Conservation (phyloP, 2,329 filamentous ascomycete genomes). For the Cladosporium velox region DNA sequence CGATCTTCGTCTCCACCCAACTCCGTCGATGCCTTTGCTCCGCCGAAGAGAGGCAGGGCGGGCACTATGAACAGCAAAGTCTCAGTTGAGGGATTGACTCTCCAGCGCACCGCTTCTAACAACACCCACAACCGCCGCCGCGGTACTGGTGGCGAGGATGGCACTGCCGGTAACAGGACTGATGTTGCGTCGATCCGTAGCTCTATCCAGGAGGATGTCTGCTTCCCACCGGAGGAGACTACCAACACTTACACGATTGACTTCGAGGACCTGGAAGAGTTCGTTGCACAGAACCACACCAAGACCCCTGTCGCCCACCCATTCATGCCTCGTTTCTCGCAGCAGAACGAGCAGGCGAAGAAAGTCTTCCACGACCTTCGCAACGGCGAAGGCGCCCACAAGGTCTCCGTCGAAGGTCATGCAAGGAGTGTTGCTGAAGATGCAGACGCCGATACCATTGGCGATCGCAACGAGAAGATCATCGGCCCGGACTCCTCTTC, state of each 20-base stretch:
- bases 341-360: conserved; percentile 34
- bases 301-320: conserved; percentile 50
- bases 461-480: conserved; percentile 48
- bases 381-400: conserved; percentile 28
- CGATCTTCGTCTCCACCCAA: conserved; percentile 86
- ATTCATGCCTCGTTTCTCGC: conserved; percentile 37
- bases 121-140: conserved; percentile 61
- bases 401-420: conserved; percentile 28
- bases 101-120: conserved; percentile 72
- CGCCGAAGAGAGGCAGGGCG: conserved; percentile 78
- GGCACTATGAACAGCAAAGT: conserved; percentile 65
- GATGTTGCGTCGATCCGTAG: conserved; percentile 66
- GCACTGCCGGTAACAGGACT: conserved; percentile 58
- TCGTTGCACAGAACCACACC: conserved; percentile 65
- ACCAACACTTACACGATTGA: conserved; percentile 81
- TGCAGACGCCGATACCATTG: conserved; percentile 33
- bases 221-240: conserved; percentile 80
- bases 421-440: conserved; percentile 37
- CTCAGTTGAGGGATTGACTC: conserved; percentile 58
- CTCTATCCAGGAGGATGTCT: conserved; percentile 83
- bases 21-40: conserved; percentile 95
- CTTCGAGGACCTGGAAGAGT: conserved; percentile 91
- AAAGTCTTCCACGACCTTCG: conserved; percentile 66
- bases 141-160: conserved; percentile 61
- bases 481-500: conserved; percentile 36